Evolutionary conservation across 805 yeast species (phyloP), one percentile per base, ranked within the genome.

Genomic region (Vanderwaltozyma verrucispora): DNA sequence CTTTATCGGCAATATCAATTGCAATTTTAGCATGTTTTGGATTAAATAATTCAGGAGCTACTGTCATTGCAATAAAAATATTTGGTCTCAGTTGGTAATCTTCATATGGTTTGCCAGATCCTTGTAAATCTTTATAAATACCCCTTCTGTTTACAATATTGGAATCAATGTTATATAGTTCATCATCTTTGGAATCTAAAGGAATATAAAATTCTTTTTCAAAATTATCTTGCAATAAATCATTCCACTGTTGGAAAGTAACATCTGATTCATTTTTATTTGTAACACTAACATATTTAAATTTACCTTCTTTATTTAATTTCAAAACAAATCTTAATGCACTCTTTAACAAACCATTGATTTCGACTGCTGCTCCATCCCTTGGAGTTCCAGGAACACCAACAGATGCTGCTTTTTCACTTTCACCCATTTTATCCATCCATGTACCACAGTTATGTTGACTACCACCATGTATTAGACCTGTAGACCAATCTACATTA

Each of bases 391-490:
- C 98, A 1, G 98, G 98, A 26, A 74, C 67, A n/a, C 98, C 98
- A 48, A 80, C 82, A 41, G 76, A 79, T 1, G 81, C 80, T 0
- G 97, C 96, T 39, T 62, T 68, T 26, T 60, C 76, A 52, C 95
- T 83, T 63, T 92, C 97, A 19, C 98, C 98, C 97, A 89, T 89
- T 63, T 89, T 89, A 62, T 89, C 98, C 96, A 88, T 89, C 98
- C 98, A 89, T 0, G 98, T 92, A 17, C 98, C 98, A 65, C 98
- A 89, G 56, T 89, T 89, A 57, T 63, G 75, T 59, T 83, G 95
- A 34, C 84, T 83, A 2, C 98, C 97, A 32, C 97, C 98, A 57
- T 76, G 81, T 4, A 88, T 65, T 23, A 92, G 63, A 1, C 98
- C 98, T 11, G 83, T 87, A 0, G 65, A 51, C 96, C 96, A 89